Conservation (phyloP, 2,329 filamentous ascomycete genomes). For the Leptographium radiaticola region DNA sequence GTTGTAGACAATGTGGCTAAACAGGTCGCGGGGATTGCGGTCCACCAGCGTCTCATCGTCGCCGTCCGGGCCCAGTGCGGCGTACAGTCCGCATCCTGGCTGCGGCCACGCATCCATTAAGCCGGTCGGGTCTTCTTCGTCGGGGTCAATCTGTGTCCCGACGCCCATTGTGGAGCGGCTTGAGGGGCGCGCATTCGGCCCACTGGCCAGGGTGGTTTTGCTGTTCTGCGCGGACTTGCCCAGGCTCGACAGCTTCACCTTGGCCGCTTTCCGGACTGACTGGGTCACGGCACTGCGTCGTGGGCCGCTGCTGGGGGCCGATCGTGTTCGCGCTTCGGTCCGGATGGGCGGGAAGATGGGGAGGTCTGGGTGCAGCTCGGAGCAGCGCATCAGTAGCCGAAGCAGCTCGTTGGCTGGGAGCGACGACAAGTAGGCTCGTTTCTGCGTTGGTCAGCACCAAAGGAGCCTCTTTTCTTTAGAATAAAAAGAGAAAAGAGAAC, state of each 20-base stretch:
- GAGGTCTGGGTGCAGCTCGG: constrained; percentile 48
- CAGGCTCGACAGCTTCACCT: neutral
- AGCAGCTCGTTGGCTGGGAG: constrained; percentile 50
- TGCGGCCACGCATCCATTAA: constrained; percentile 11
- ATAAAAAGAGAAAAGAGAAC: too few species aligned
- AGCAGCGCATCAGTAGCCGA: constrained; percentile 48
- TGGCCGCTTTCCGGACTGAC: neutral
- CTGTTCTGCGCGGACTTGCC: neutral
- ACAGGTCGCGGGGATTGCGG: constrained; percentile 20
- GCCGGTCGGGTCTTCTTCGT: constrained; percentile 12
- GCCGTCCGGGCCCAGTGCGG: constrained; percentile 17
- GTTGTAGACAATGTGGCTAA: constrained; percentile 22
- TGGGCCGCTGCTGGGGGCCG: constrained; percentile 1
- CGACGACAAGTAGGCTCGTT: constrained; percentile 47
- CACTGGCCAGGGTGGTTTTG: neutral
- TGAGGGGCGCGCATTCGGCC: neutral
- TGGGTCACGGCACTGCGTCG: too few species aligned
- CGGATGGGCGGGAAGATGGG: constrained; percentile 41
- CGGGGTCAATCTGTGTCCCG: constrained; percentile 7
- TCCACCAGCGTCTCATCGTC: constrained; percentile 17
- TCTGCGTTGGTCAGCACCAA: constrained; percentile 24
- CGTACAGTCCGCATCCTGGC: constrained; percentile 11
- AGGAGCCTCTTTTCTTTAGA: neutral
- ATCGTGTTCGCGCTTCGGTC: constrained; percentile 14
- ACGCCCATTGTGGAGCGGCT: neutral